phyloP scores from a whole-genome alignment of 1,284 basidiomycete species.

The Ceratobasidium sp. region DNA sequence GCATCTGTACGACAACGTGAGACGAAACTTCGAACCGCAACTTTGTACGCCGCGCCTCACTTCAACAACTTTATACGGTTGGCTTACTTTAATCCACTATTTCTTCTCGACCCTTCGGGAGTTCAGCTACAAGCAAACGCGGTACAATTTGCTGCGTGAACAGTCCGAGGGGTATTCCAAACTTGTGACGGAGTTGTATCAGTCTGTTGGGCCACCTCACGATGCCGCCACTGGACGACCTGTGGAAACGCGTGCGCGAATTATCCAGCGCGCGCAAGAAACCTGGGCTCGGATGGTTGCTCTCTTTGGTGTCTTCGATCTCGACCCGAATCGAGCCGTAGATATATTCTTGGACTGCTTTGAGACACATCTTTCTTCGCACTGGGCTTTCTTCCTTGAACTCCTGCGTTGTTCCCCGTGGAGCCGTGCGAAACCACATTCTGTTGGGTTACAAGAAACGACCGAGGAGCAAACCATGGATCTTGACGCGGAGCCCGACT shows the following conservation, averaged over 20 bases:
- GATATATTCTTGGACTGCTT: conserved; percentile 96
- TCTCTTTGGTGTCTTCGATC: conserved; percentile 94
- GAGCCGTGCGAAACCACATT: conserved; percentile 58
- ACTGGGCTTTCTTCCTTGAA: conserved; percentile 93
- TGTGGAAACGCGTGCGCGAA: conserved; percentile 67
- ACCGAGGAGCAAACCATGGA: conserved; percentile 59
- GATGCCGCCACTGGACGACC: conserved; percentile 61
- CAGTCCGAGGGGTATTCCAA: conserved; percentile 98
- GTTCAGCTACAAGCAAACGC: conserved; percentile 94
- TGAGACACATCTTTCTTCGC: conserved; percentile 82
- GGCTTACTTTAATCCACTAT: conserved; percentile 23
- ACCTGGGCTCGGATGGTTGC: conserved; percentile 91
- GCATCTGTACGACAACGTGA: conserved; percentile 77
- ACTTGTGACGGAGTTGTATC: conserved; percentile 84
- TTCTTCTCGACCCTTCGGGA: conserved; percentile 38
- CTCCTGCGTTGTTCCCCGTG: conserved; percentile 89
- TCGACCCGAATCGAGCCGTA: conserved; percentile 94
- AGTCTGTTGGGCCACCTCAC: conserved; percentile 72
- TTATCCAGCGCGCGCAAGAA: conserved; percentile 75
- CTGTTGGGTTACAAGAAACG: conserved; percentile 54
- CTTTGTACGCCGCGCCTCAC: conserved; percentile 72
- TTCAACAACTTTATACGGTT: conserved; percentile 27
- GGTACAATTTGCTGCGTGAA: conserved; percentile 97
- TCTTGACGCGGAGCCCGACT: conserved; percentile 58
- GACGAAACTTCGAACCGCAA: conserved; percentile 78